These are phyloP conservation scores for Flaveria trinervia DNA, from an alignment of 129 eudicot species.

Conservation along the genomic window DNA sequence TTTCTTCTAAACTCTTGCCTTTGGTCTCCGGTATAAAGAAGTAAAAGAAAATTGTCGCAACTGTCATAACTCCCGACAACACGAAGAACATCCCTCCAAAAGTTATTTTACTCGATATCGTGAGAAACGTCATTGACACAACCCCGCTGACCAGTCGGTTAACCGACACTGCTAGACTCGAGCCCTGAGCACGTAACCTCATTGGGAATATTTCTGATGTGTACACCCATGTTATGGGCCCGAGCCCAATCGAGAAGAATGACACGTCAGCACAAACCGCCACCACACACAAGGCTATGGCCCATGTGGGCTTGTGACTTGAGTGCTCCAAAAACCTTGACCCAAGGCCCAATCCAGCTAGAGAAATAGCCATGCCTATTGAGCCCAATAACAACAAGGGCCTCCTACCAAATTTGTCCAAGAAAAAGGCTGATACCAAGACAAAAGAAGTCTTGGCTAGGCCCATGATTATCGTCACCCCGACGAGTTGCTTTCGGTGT, in stretches of 20 bases:
- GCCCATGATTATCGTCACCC: conserved; percentile 84
- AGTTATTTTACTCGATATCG: conserved; percentile 48
- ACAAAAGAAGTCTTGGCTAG: conserved; percentile 63
- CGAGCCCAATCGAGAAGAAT: conserved; percentile 81
- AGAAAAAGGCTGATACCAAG: conserved; percentile 60
- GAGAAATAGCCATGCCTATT: conserved; percentile 53
- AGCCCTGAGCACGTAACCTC: conserved; percentile 82
- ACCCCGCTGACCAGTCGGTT: conserved; percentile 79
- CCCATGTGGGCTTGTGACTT: conserved; percentile 66
- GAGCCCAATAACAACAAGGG: conserved; percentile 75
- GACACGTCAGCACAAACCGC: conserved; percentile 79
- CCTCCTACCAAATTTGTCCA: conserved; percentile 78
- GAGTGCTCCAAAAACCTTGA: conserved; percentile 53
- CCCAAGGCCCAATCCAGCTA: conserved; percentile 65
- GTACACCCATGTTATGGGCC: conserved; percentile 95
- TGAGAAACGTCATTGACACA: conserved; percentile 77
- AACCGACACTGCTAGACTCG: conserved; percentile 73
- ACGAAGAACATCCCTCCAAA: conserved; percentile 76
- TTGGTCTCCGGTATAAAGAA: conserved; percentile 69
- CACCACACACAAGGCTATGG: conserved; percentile 57
- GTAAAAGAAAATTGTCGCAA: conserved; percentile 58
- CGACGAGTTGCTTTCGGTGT: conserved; percentile 44
- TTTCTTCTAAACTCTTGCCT: conserved; percentile 82
- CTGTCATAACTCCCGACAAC: conserved; percentile 56
- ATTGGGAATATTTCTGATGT: conserved; percentile 75